These are phyloP conservation scores for Nakaseomyces uthaithaninus DNA, from an alignment of 1,139 yeast genomes.

Conservation along the genomic window DNA sequence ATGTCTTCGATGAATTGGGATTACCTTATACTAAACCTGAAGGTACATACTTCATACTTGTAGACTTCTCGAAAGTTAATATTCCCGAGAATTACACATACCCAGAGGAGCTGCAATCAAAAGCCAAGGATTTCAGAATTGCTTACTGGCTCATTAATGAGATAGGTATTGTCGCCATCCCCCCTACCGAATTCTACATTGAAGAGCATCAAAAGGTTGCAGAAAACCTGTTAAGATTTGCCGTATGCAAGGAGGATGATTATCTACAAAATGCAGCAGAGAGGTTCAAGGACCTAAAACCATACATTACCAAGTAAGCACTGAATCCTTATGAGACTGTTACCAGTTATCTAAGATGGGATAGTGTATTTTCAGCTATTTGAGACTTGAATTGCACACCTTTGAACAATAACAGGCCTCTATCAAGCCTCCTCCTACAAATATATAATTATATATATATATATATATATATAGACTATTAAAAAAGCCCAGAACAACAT, in stretches of 20 bases:
- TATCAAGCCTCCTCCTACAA: too few relatives aligned
- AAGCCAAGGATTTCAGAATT: constrained; percentile 77
- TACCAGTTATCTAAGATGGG: too few relatives aligned
- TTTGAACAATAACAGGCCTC: too few relatives aligned
- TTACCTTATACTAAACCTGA: constrained; percentile 85
- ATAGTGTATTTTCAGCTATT: too few relatives aligned
- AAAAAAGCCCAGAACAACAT: too few relatives aligned
- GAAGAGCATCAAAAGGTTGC: constrained; percentile 65
- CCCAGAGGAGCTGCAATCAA: constrained; percentile 58
- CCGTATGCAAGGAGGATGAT: constrained; percentile 87
- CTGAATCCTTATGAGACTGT: too few relatives aligned
- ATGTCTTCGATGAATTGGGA: constrained; percentile 75
- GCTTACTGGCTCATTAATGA: constrained; percentile 92
- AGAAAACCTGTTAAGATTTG: constrained; percentile 82
- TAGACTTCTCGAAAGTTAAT: constrained; percentile 72
- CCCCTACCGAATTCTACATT: constrained; percentile 87
- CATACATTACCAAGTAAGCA: constrained; percentile 34
- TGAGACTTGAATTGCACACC: too few relatives aligned
- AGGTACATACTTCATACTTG: constrained; percentile 89
- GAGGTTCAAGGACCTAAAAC: constrained; percentile 60
- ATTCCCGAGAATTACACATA: constrained; percentile 63
- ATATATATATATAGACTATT: too few relatives aligned
- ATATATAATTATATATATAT: too few relatives aligned
- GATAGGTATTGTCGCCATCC: constrained; percentile 90
- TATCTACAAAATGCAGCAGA: constrained; percentile 73